Conservation (phyloP, 495 filamentous ascomycete genomes). For the Hypoxylon rickii region DNA sequence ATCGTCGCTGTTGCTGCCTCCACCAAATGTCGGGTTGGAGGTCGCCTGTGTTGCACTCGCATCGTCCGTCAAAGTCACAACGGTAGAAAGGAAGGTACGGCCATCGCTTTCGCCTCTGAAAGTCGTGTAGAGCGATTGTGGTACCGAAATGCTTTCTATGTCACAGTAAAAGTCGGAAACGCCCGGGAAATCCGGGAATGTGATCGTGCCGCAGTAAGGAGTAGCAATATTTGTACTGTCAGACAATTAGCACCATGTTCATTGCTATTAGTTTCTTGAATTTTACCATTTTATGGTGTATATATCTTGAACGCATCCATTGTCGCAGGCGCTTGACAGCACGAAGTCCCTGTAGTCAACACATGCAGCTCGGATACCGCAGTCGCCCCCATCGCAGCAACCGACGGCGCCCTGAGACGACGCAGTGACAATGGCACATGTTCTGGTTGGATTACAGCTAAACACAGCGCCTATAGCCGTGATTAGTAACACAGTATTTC, state of each 20-base stretch:
- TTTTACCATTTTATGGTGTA: slow-evolving; percentile 48
- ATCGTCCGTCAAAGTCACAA: slow-evolving; percentile 9
- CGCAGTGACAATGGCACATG: slow-evolving; percentile 43
- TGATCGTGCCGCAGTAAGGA: slow-evolving; percentile 46
- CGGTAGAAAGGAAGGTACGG: slow-evolving; percentile 35
- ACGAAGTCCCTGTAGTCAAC: slow-evolving; percentile 35
- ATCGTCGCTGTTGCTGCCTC: not conserved
- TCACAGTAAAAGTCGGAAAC: slow-evolving; percentile 49
- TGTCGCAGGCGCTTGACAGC: slow-evolving; percentile 38
- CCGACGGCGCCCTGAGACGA: slow-evolving; percentile 39
- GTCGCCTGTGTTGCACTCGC: slow-evolving; percentile 2
- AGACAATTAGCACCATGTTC: not conserved
- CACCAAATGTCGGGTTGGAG: slow-evolving; percentile 1
- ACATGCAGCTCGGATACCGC: slow-evolving; percentile 38
- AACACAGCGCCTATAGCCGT: slow-evolving; percentile 37
- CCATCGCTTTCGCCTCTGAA: slow-evolving; percentile 39
- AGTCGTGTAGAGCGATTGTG: slow-evolving; percentile 43
- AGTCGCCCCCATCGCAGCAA: slow-evolving; percentile 40
- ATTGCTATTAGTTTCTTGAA: not conserved
- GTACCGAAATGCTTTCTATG: slow-evolving; percentile 26
- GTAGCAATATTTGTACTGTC: slow-evolving; percentile 32
- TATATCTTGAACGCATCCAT: slow-evolving; percentile 41
- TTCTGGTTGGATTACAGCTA: slow-evolving; percentile 37
- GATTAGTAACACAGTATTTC: slow-evolving; percentile 4
- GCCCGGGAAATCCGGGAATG: slow-evolving; percentile 31